Conservation (phyloP, 2,329 filamentous ascomycete genomes). For the Ciborinia camelliae region DNA sequence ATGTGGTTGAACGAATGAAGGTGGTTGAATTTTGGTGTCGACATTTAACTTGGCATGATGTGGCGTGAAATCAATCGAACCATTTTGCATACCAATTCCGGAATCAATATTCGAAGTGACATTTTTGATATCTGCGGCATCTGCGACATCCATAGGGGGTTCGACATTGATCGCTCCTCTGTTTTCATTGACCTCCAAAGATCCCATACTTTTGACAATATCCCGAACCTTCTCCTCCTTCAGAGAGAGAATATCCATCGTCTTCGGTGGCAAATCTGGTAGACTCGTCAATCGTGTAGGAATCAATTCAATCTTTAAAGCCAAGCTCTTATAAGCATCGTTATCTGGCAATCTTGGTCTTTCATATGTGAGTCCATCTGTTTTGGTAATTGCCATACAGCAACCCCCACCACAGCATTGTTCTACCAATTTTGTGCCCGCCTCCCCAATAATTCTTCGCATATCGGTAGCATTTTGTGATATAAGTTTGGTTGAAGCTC, state of each 20-base stretch:
- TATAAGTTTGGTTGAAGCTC: constrained; percentile 67
- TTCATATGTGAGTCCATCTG: constrained; percentile 51
- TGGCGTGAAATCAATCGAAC: constrained; percentile 37
- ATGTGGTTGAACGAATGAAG: constrained; percentile 88
- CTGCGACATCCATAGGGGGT: constrained; percentile 23
- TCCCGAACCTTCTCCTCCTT: constrained; percentile 39
- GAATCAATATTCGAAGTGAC: constrained; percentile 48
- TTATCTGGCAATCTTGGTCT: constrained; percentile 67
- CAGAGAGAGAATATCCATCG: constrained; percentile 64
- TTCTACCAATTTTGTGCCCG: constrained; percentile 58
- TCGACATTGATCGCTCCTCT: constrained; percentile 4
- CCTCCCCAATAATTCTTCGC: constrained; percentile 61
- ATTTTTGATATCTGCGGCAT: background rate
- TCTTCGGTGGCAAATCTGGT: constrained; percentile 70
- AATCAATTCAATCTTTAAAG: constrained; percentile 72
- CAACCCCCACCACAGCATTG: constrained; percentile 64
- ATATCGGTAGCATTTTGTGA: constrained; percentile 61
- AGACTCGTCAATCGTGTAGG: constrained; percentile 70
- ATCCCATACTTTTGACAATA: background rate
- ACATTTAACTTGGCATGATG: constrained; percentile 35
- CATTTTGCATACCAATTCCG: constrained; percentile 40
- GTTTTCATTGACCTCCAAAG: background rate
- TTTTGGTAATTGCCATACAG: constrained; percentile 51
- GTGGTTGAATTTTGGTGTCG: constrained; percentile 67
- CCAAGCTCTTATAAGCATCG: constrained; percentile 75